A percentile compares a stretch with the other conserved stretches of the same genome.
phyloP scores from a whole-genome alignment of 139 green algal genomes.

The Coelastrella sp. region DNA sequence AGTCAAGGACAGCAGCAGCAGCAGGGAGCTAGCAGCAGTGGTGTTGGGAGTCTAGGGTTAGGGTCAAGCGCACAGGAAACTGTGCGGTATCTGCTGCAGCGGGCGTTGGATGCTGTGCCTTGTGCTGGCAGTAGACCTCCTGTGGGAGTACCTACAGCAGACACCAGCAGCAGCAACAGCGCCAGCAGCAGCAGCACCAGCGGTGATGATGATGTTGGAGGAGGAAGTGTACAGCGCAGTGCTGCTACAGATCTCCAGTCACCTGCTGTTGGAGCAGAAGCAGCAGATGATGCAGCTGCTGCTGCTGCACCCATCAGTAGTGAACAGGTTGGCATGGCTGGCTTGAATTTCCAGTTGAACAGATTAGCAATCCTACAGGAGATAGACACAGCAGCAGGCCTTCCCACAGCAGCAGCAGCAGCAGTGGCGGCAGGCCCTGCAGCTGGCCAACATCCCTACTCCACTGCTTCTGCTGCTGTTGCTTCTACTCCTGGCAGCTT shows the following conservation, averaged over 20 bases:
- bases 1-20: constrained; percentile 4
- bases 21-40: constrained; percentile 3
- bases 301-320: not conserved
- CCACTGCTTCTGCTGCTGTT: not conserved
- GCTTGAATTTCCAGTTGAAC: not conserved
- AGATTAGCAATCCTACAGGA: not conserved
- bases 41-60: too few species aligned
- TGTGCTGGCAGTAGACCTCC: not conserved
- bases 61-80: not conserved
- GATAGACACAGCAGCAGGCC: not conserved
- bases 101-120: not conserved
- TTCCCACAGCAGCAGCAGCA: not conserved
- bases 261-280: not conserved
- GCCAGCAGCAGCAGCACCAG: constrained; percentile 14
- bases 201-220: not conserved
- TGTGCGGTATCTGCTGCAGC: constrained; percentile 15
- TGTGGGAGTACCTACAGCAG: not conserved
- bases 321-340: not conserved
- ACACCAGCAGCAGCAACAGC: constrained; percentile 36
- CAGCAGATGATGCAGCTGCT: not conserved
- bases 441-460: not conserved
- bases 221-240: not conserved
- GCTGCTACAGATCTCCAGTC: not conserved
- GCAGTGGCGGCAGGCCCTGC: not conserved
- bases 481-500: not conserved